Evolutionary conservation across 345 rosid species (phyloP), one percentile per base, ranked within the genome.

Genomic region (Erodium maritimum): DNA sequence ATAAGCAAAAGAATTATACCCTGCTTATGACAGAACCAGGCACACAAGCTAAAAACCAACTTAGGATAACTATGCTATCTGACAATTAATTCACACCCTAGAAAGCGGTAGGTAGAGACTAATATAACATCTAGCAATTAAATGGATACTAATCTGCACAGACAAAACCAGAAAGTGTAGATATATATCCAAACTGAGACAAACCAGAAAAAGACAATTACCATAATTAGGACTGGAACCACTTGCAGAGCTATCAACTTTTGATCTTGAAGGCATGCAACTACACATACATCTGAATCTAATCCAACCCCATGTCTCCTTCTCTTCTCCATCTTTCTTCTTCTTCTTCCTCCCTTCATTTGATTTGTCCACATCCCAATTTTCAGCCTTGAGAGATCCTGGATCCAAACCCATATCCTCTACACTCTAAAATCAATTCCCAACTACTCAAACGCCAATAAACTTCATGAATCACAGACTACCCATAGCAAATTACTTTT

Each of bases 221-320:
- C 81, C 80, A 65, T 64, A 75, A 66, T 59, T 70, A 25, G 78
- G 59, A 63, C 71, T 73, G 21, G 68, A 60, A 33, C 86, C 82
- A 71, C 86, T 80, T 66, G 75, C 56, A 54, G 95, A 82, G 72
- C 78, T 84, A 66, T 87, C 90, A 69, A 87, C 91, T 72, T 79
- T 87, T 71, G 95, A 87, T 75, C 91, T 87, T 50, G 87, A 82
- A 68, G 84, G 78, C 75, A 87, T 72, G 71, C 88, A 87, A 50
- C 82, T 60, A 62, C 74, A 80, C 56, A 82, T 62, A 48, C 75
- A 68, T 67, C 79, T 71, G 62, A 87, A 68, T 67, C 69, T 79
- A 63, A 73, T 74, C 83, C 91, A 84, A 68, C 86, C 84, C 17
- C 93, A 86, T 71, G 72, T 64, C 71, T 75, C 86, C 52, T 66